These are phyloP conservation scores for Dactylellina parvicollis DNA, from an alignment of 2,329 filamentous ascomycete species.

Conservation along the genomic window DNA sequence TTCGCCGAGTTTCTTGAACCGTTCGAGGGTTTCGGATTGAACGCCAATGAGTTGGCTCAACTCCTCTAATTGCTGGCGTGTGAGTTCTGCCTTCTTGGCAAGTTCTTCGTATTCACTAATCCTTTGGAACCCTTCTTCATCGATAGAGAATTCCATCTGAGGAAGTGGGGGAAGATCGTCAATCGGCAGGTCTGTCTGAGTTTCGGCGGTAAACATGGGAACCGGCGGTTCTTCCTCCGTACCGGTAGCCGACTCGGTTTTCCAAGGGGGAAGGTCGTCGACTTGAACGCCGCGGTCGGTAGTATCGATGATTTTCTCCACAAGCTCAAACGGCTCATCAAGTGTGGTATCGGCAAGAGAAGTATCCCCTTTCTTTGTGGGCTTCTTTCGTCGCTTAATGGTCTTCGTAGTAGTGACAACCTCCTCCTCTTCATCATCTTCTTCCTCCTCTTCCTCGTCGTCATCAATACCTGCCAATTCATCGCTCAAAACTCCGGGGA, in stretches of 20 bases:
- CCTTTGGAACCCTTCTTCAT: slow-evolving; percentile 38
- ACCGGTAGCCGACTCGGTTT: slow-evolving; percentile 25
- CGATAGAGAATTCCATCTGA: slow-evolving; percentile 48
- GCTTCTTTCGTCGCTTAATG: slow-evolving; percentile 50
- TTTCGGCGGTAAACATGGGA: slow-evolving; percentile 40
- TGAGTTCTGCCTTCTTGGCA: slow-evolving; percentile 37
- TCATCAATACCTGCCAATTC: slow-evolving; percentile 27
- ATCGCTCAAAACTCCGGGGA: slow-evolving; percentile 29
- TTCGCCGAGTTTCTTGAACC: slow-evolving; percentile 39
- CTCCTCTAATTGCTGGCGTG: slow-evolving; percentile 33
- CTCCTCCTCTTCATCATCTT: slow-evolving; percentile 44
- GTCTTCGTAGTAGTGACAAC: slow-evolving; percentile 49
- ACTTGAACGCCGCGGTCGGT: slow-evolving; percentile 43
- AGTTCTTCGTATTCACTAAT: slow-evolving; percentile 47
- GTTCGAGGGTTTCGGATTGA: slow-evolving; percentile 42
- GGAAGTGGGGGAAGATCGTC: slow-evolving; percentile 23
- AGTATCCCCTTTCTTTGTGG: slow-evolving; percentile 26
- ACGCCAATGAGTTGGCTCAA: slow-evolving; percentile 41
- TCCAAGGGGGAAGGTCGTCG: slow-evolving; percentile 12
- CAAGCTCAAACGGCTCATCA: slow-evolving; percentile 39
- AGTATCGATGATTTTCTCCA: slow-evolving; percentile 39
- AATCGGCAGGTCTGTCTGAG: slow-evolving; percentile 34
- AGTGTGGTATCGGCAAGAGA: slow-evolving; percentile 19
- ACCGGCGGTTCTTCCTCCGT: slow-evolving; percentile 40
- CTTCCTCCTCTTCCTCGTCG: slow-evolving; percentile 39